phyloP scores from a whole-genome alignment of 164 flowering plant genomes.

The Malania oleifera region DNA sequence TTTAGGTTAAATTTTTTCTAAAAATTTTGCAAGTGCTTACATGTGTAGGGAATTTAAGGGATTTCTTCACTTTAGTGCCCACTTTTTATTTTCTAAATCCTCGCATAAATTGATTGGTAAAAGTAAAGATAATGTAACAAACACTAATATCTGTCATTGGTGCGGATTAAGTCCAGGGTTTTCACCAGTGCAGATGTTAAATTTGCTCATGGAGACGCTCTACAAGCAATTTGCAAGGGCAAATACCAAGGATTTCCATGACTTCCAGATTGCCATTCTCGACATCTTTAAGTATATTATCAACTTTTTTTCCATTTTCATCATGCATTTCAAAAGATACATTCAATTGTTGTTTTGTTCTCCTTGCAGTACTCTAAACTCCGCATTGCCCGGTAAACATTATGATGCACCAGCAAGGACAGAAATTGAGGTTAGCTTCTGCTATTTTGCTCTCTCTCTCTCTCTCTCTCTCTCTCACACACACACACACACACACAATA shows the following conservation, averaged over 20 bases:
- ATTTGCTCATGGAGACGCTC: slow-evolving; percentile 31
- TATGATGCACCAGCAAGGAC: slow-evolving; percentile 45
- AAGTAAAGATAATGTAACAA: no score
- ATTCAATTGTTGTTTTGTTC: not conserved
- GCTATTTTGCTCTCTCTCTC: slow-evolving; percentile 4
- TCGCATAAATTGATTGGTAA: no score
- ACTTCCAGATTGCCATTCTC: slow-evolving; percentile 57
- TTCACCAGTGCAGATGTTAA: slow-evolving; percentile 32
- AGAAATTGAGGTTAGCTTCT: slow-evolving; percentile 37
- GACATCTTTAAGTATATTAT: slow-evolving; percentile 53
- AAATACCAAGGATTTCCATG: slow-evolving; percentile 28
- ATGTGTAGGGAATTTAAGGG: no score
- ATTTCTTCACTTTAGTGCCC: no score
- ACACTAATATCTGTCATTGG: no score
- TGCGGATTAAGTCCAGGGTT: no score
- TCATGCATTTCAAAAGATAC: no score
- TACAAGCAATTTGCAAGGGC: slow-evolving; percentile 36
- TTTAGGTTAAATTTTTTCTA: no score
- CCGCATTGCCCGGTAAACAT: slow-evolving; percentile 73
- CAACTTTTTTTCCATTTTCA: no score
- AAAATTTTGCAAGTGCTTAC: no score
- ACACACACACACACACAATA: not conserved
- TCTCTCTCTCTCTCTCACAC: slow-evolving; percentile 3
- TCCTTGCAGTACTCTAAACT: slow-evolving; percentile 44
- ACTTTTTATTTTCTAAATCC: no score